phyloP scores from a whole-genome alignment of 2,329 filamentous ascomycete genomes.

The Pestalotiopsis sp. region DNA sequence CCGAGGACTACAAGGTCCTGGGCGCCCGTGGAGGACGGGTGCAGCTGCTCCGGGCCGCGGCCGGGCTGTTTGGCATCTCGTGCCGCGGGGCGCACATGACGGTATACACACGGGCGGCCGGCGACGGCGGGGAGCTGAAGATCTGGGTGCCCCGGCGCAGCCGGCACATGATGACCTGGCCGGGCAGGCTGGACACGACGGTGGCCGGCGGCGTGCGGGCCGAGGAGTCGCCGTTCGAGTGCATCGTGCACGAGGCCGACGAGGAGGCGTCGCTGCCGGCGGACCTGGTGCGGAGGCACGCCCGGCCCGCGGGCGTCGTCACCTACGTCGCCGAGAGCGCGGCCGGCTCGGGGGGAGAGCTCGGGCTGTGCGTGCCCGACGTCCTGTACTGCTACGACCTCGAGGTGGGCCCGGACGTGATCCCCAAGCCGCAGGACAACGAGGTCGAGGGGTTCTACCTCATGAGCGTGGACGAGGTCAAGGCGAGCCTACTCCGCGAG shows the following conservation, averaged over 20 bases:
- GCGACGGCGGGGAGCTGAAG: slow-evolving; percentile 44
- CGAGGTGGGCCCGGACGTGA: slow-evolving; percentile 54
- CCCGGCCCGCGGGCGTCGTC: slow-evolving; percentile 60
- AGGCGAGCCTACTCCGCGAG: slow-evolving; percentile 57
- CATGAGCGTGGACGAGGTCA: slow-evolving; percentile 54
- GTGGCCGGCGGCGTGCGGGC: slow-evolving; percentile 73
- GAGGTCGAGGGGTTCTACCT: slow-evolving; percentile 61
- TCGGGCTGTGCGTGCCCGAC: slow-evolving; percentile 64
- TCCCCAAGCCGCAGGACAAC: slow-evolving; percentile 64
- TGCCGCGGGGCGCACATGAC: slow-evolving; percentile 67
- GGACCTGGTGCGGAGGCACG: slow-evolving; percentile 55
- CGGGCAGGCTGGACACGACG: slow-evolving; percentile 72
- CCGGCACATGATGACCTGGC: slow-evolving; percentile 68
- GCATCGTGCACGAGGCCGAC: slow-evolving; percentile 66
- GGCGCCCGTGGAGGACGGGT: slow-evolving; percentile 22
- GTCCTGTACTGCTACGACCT: slow-evolving; percentile 74
- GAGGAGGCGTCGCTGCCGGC: slow-evolving; percentile 73
- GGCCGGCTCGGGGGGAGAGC: slow-evolving; percentile 65
- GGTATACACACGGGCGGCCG: slow-evolving; percentile 47
- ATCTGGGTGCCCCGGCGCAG: slow-evolving; percentile 72
- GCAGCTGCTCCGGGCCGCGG: slow-evolving; percentile 56
- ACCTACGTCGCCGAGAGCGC: slow-evolving; percentile 70
- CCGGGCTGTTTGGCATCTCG: slow-evolving; percentile 63
- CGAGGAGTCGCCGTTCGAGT: slow-evolving; percentile 65
- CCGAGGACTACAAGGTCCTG: slow-evolving; percentile 33